These are phyloP conservation scores for Ophiosphaerella korrae DNA, from an alignment of 2,329 filamentous ascomycete genomes.

Conservation along the genomic window DNA sequence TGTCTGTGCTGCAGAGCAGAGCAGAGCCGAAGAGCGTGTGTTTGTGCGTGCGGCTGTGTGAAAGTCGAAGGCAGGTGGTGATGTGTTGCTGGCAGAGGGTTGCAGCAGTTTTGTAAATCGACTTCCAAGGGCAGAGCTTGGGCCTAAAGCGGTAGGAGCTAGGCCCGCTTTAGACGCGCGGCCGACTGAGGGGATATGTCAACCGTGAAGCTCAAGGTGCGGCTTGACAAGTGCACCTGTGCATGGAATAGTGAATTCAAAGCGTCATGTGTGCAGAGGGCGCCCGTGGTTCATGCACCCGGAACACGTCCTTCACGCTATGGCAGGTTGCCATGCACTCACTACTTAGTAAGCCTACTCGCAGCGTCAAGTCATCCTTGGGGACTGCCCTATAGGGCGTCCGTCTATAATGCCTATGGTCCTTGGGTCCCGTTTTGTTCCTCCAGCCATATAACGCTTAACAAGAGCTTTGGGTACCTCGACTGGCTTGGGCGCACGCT, in stretches of 20 bases:
- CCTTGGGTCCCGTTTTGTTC: too few species aligned
- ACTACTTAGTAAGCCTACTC: not conserved
- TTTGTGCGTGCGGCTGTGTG: conserved; percentile 20
- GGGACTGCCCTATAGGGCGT: too few species aligned
- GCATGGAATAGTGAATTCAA: too few species aligned
- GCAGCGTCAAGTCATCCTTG: not conserved
- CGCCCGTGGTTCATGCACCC: conserved; percentile 1
- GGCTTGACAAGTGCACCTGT: not conserved
- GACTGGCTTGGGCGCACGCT: conserved; percentile 15
- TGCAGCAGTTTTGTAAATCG: conserved; percentile 32
- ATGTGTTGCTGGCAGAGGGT: conserved; percentile 36
- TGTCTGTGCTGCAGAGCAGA: conserved; percentile 29
- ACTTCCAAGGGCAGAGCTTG: conserved; percentile 15
- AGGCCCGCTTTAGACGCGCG: conserved; percentile 24
- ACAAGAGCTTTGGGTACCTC: conserved; percentile 1
- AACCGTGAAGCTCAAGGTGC: not conserved
- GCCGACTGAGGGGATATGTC: conserved; percentile 14
- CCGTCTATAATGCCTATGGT: too few species aligned
- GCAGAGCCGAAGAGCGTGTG: conserved; percentile 10
- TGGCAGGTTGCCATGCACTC: not conserved
- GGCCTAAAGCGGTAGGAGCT: conserved; percentile 21
- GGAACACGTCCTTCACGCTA: conserved; percentile 3
- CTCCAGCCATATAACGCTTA: not conserved
- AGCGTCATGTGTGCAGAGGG: not conserved
- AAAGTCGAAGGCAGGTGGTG: conserved; percentile 22